phyloP scores from a whole-genome alignment of 768 basidiomycete genomes.

The Boletus coccyginus region DNA sequence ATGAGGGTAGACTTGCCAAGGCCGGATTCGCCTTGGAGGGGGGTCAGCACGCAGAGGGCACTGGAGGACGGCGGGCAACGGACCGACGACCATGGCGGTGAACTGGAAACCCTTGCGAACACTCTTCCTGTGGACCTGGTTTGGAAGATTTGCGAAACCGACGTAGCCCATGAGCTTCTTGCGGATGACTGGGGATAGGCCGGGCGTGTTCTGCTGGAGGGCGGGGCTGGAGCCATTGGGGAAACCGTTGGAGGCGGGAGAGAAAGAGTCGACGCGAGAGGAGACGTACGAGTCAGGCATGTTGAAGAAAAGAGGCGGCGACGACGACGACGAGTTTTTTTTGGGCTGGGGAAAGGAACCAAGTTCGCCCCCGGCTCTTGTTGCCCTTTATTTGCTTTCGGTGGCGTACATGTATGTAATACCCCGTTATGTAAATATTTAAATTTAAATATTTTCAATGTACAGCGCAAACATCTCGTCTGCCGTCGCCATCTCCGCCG shows the following conservation, averaged over 20 bases:
- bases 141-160: conserved; percentile 96
- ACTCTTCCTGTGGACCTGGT: conserved; percentile 99
- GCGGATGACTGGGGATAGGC: conserved; percentile 49
- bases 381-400: conserved; percentile 35
- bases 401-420: conserved; percentile 24
- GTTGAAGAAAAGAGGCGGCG: conserved; percentile 20
- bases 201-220: conserved; percentile 36
- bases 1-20: conserved; percentile 98
- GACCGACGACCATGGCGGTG: conserved; percentile 98
- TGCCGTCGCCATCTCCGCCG: background rate
- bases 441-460: conserved; percentile 24
- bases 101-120: conserved; percentile 99
- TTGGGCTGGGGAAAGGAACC: conserved; percentile 44
- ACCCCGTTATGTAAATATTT: background rate
- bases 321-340: conserved; percentile 38
- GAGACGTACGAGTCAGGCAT: conserved; percentile 79
- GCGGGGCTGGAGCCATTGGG: conserved; percentile 67
- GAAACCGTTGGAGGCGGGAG: conserved; percentile 51
- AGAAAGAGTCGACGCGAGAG: conserved; percentile 58
- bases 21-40: conserved; percentile 85
- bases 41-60: conserved; percentile 8
- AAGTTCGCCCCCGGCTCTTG: background rate
- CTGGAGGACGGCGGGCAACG: conserved; percentile 34
- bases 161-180: conserved; percentile 97
- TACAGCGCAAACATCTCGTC: conserved; percentile 39